Evolutionary conservation across 2,329 filamentous ascomycete genomes (phyloP).

Genomic region (Microsporum canis): DNA sequence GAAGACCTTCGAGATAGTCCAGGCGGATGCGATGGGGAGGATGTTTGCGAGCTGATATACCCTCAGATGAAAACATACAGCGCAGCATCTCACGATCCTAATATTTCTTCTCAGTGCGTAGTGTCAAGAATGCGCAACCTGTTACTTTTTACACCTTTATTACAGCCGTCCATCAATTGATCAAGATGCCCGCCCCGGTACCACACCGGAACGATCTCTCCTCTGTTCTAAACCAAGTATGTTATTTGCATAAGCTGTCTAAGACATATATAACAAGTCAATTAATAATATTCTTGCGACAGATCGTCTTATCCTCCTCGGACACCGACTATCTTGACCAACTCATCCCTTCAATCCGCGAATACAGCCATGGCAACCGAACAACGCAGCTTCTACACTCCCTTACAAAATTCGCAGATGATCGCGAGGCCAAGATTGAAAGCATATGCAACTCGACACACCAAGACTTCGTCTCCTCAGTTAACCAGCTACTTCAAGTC

Average conservation of each 20-base stretch:
- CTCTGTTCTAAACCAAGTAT: conserved; percentile 32
- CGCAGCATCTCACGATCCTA: neutral
- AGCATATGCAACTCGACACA: conserved; percentile 90
- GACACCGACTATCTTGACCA: conserved; percentile 94
- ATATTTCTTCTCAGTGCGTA: neutral
- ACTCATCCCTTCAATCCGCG: conserved; percentile 84
- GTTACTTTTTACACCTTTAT: neutral
- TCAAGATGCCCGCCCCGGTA: conserved; percentile 26
- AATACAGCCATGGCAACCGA: conserved; percentile 66
- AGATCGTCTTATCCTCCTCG: conserved; percentile 88
- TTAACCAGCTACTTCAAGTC: conserved; percentile 85
- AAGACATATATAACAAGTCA: neutral
- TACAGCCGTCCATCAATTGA: neutral
- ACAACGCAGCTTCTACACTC: conserved; percentile 64
- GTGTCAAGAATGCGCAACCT: neutral
- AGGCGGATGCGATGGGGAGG: neutral
- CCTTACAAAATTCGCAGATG: conserved; percentile 68
- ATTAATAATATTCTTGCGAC: conserved; percentile 4
- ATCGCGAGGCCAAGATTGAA: conserved; percentile 85
- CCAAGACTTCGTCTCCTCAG: conserved; percentile 87
- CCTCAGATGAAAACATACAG: neutral
- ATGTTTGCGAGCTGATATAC: neutral
- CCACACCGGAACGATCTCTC: conserved; percentile 27
- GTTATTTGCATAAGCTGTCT: conserved; percentile 4
- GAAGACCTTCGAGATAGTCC: neutral